phyloP scores from a whole-genome alignment of 208 protist genomes.

The Leishmania aethiopica region DNA sequence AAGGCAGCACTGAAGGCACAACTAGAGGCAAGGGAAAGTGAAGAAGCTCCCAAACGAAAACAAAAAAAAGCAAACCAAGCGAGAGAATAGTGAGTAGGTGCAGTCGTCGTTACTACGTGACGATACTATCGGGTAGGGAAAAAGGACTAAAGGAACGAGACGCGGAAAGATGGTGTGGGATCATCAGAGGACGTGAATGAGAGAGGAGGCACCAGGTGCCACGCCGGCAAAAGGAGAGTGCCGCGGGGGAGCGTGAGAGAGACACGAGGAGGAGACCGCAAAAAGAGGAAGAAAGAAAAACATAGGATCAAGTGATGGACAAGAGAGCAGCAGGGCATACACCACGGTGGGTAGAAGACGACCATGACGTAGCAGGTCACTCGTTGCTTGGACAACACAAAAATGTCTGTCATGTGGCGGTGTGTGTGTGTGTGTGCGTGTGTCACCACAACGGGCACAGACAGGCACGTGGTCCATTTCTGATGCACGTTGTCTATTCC shows the following conservation, averaged over 20 bases:
- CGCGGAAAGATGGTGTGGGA: neutral
- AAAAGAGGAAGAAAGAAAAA: neutral
- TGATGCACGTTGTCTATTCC: neutral
- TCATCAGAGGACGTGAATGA: neutral
- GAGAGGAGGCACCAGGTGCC: neutral
- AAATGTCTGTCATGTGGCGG: neutral
- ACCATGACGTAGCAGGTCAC: no score
- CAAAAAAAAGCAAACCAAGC: neutral
- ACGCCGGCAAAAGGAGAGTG: neutral
- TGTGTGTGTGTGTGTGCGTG: no score
- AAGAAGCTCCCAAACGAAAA: neutral
- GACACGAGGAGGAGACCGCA: neutral
- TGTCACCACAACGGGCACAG: neutral
- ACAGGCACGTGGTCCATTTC: neutral
- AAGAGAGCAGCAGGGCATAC: neutral
- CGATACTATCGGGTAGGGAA: neutral
- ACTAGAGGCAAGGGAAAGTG: neutral
- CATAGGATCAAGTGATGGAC: neutral
- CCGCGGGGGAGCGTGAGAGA: neutral
- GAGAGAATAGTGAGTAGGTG: neutral
- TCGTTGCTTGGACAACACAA: neutral
- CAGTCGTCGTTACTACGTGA: neutral
- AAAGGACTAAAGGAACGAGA: neutral
- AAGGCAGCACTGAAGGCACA: neutral
- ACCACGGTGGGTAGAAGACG: neutral